A percentile compares a stretch with the other conserved stretches of the same genome.
Conservation (phyloP, 805 yeast species). For the Metschnikowia drakensbergensis region DNA sequence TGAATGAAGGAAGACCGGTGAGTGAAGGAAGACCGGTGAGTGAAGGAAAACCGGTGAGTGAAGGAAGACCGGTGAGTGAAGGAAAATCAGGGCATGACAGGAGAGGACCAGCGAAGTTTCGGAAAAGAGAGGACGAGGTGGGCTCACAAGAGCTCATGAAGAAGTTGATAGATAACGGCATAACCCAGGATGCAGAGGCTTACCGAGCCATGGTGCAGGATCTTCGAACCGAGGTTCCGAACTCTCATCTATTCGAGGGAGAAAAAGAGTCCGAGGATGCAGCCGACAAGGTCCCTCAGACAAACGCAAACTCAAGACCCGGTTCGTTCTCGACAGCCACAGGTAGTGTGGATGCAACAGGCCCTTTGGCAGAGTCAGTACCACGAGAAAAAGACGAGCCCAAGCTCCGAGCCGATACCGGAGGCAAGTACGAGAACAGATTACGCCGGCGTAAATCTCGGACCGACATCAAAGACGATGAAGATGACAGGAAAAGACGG, state of each 20-base stretch:
- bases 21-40: too few species aligned
- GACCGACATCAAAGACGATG: constrained; percentile 7
- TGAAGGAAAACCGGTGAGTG: not conserved
- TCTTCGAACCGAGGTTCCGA: constrained; percentile 27
- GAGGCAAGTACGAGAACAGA: constrained; percentile 19
- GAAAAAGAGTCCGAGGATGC: constrained; percentile 24
- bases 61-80: not conserved
- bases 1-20: not conserved
- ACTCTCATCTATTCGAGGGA: constrained; percentile 38
- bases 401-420: constrained; percentile 6
- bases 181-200: constrained; percentile 27
- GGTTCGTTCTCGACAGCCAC: too few species aligned
- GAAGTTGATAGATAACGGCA: constrained; percentile 33
- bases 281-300: too few species aligned
- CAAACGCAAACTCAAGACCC: too few species aligned
- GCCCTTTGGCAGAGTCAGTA: too few species aligned
- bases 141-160: constrained; percentile 29
- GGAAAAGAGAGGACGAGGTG: constrained; percentile 3
- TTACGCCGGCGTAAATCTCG: constrained; percentile 19
- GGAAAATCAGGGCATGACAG: not conserved
- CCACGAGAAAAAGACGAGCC: not conserved
- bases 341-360: too few species aligned
- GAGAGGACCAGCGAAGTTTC: not conserved
- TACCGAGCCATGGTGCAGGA: constrained; percentile 32
- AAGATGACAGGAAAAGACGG: constrained; percentile 1